These are phyloP conservation scores for Sclerotinia spermophila DNA, from an alignment of 2,329 filamentous ascomycete genomes.

Conservation along the genomic window DNA sequence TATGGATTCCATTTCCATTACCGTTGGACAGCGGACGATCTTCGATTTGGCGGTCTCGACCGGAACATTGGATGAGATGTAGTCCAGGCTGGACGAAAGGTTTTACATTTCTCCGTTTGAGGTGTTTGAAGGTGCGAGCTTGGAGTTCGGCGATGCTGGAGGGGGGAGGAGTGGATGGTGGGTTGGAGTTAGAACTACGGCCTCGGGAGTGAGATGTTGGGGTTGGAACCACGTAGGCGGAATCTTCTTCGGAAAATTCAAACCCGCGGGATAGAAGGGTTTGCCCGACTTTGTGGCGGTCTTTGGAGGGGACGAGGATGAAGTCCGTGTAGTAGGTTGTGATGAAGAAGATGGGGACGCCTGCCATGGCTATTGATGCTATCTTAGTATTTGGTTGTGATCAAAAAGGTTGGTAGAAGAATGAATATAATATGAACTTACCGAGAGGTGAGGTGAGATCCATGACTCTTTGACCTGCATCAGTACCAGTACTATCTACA, in stretches of 20 bases:
- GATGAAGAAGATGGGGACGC: constrained; percentile 97
- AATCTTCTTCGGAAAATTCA: constrained; percentile 70
- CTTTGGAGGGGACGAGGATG: constrained; percentile 79
- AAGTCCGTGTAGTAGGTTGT: constrained; percentile 98
- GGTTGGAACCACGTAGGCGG: constrained; percentile 59
- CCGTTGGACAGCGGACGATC: constrained; percentile 39
- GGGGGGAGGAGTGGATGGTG: constrained; percentile 70
- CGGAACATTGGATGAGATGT: constrained; percentile 78
- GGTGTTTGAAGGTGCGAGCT: constrained; percentile 73
- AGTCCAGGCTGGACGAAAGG: constrained; percentile 68
- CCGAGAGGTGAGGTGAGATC: constrained; percentile 80
- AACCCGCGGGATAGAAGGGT: constrained; percentile 79
- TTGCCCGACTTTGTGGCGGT: constrained; percentile 68
- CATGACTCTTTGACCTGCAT: constrained; percentile 85
- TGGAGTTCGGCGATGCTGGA: constrained; percentile 77
- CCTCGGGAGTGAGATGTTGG: constrained; percentile 34
- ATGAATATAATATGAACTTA: not conserved
- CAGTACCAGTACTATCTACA: constrained; percentile 83
- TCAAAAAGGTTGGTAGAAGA: not conserved
- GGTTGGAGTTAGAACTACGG: constrained; percentile 43
- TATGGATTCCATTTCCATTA: constrained; percentile 28
- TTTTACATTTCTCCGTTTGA: constrained; percentile 72
- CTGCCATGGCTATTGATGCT: constrained; percentile 63
- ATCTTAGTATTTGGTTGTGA: not conserved
- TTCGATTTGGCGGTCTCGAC: constrained; percentile 41